phyloP scores from a whole-genome alignment of 805 yeast genomes.

The Candida patagonica region DNA sequence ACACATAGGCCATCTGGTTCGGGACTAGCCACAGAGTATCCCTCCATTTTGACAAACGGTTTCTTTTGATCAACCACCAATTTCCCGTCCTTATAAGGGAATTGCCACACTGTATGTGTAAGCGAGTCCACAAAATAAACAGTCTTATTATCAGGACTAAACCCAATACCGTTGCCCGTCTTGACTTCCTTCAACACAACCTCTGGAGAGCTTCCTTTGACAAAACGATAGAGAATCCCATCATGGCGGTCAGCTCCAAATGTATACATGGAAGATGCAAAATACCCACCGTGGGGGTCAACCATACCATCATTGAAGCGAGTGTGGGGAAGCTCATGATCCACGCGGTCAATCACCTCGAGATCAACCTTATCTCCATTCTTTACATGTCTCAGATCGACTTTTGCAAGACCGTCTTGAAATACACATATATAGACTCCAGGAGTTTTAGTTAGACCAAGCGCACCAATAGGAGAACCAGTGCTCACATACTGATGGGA shows the following conservation, averaged over 20 bases:
- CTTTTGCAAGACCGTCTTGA: constrained; percentile 53
- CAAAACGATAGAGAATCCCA: constrained; percentile 47
- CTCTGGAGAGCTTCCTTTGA: constrained; percentile 6
- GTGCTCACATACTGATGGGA: constrained; percentile 31
- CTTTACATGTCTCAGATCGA: constrained; percentile 30
- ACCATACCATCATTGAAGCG: constrained; percentile 80
- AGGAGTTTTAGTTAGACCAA: constrained; percentile 50
- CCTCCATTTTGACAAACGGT: constrained; percentile 29
- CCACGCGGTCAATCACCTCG: constrained; percentile 21
- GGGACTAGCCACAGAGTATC: constrained; percentile 8
- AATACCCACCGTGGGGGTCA: constrained; percentile 66
- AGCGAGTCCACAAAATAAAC: constrained; percentile 49
- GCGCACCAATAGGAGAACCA: constrained; percentile 53
- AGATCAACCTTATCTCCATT: constrained; percentile 27
- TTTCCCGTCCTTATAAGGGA: constrained; percentile 35
- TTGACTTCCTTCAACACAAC: constrained; percentile 33
- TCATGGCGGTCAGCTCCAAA: constrained; percentile 9
- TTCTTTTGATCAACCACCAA: constrained; percentile 27
- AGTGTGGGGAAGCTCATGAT: constrained; percentile 10
- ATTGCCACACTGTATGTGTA: constrained; percentile 38
- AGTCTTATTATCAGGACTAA: constrained; percentile 34
- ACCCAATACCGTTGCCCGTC: constrained; percentile 69
- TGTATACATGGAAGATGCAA: constrained; percentile 66
- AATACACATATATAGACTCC: constrained; percentile 52
- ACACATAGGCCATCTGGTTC: constrained; percentile 80